Evolutionary conservation across 1,139 yeast genomes (phyloP), one percentile per base, ranked within the genome.

Genomic region (Spathaspora jeffriesii): DNA sequence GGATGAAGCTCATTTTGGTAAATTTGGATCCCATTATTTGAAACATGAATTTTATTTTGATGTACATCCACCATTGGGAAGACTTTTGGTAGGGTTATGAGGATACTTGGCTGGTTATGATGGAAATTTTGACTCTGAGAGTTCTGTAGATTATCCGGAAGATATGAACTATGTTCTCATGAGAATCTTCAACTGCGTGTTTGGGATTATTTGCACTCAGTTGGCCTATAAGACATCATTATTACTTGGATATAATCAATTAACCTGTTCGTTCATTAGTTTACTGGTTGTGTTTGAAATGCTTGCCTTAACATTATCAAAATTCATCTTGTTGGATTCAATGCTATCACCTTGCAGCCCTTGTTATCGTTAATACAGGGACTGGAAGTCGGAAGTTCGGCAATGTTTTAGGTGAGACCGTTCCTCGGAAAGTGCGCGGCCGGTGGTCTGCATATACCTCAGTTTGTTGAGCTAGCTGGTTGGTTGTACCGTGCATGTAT

Each of bases 1-100:
- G 99, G 99, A 92, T 67, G 97, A 90, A 63, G 97, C 97, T 8
- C 97, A 89, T 71, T 88, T 88, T 68, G 87, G 85, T 13, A 81
- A 82, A 56, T 82, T 82, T 60, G 88, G 86, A 5, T 77, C 85
- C 2, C 72, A 81, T 53, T 85, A 85, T 59, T 68, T 84, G 50
- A 76, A 78, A 49, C 82, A 82, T 55, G 88, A 84, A 54, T 82
- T 82, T 58, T 85, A 85, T 60, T 87, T 84, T 56, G 93, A 85
- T 63, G 91, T 85, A 5, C 93, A 85, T 60, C 93, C 93, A 13
- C 93, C 93, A 2, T 67, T 85, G 52, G 91, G 91, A 5, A 85
- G 85, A 60, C 76, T 85, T 75, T 67, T 85, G 21, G 81, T 85
- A 47, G 92, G 85, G 0, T 69, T 85, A 21, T 76, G 84, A 40